Conservation (phyloP, 2,329 filamentous ascomycete species). For the Fusarium brevicatenulatum region DNA sequence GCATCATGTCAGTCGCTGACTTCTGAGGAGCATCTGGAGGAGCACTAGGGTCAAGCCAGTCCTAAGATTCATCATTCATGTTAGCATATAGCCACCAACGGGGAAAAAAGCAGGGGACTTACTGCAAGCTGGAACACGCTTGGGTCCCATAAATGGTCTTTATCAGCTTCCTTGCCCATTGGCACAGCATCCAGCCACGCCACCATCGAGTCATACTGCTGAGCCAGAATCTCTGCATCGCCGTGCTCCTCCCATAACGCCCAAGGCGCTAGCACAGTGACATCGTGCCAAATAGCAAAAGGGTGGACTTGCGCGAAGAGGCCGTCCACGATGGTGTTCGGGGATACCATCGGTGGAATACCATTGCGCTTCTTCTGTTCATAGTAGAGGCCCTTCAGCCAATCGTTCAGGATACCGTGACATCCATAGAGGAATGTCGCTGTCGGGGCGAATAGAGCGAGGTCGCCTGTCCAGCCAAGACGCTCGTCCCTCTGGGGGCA, state of each 20-base stretch:
- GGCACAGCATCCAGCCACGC: not conserved
- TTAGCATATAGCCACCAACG: not conserved
- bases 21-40: conserved; percentile 51
- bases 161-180: not conserved
- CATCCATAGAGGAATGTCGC: conserved; percentile 65
- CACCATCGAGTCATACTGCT: not conserved
- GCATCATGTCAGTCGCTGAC: conserved; percentile 51
- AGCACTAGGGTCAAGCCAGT: conserved; percentile 59
- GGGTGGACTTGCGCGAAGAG: not conserved
- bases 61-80: conserved; percentile 17
- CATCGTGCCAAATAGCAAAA: not conserved
- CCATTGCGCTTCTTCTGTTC: not conserved
- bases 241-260: not conserved
- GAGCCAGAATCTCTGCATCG: rapidly evolving
- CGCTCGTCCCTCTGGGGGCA: conserved; percentile 66
- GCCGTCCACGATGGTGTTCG: not conserved
- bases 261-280: not conserved
- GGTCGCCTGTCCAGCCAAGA: conserved; percentile 62
- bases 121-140: not conserved
- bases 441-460: conserved; percentile 60
- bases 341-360: not conserved
- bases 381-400: conserved; percentile 15
- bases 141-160: not conserved
- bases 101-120: not conserved
- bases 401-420: conserved; percentile 52